phyloP scores from a whole-genome alignment of 1,284 basidiomycete species.

The Irpex lacteus region DNA sequence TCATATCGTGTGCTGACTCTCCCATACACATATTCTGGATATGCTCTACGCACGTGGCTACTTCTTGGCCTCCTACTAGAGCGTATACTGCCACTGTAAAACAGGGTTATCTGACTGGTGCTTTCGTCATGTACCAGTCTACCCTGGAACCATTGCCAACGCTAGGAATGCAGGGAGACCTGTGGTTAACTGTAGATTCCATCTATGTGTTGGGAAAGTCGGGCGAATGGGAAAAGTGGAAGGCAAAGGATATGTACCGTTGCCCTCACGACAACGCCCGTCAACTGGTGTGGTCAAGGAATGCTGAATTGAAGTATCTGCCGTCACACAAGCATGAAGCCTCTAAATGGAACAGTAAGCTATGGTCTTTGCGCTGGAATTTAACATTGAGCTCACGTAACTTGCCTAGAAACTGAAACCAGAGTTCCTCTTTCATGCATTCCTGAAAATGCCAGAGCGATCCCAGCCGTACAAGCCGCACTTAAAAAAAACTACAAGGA shows the following conservation, averaged over 20 bases:
- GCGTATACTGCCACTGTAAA: neutral
- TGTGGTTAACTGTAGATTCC: neutral
- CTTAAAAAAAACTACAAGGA: neutral
- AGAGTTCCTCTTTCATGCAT: neutral
- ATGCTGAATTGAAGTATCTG: neutral
- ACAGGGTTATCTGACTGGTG: neutral
- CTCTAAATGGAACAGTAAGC: neutral
- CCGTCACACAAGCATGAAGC: neutral
- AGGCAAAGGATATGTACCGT: neutral
- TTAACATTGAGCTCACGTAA: neutral
- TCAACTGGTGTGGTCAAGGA: neutral
- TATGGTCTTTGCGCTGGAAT: neutral
- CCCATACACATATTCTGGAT: neutral
- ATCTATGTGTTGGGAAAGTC: neutral
- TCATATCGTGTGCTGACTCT: neutral
- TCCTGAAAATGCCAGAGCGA: neutral
- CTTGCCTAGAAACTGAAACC: neutral
- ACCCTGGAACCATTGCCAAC: neutral
- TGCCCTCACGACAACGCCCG: neutral
- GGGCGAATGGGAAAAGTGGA: neutral
- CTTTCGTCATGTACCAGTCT: neutral
- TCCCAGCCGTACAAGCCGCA: neutral
- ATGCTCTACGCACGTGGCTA: neutral
- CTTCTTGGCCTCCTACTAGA: neutral
- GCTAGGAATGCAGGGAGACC: neutral